Base-by-base conservation (phyloP, 176 grass and related monocot genomes). In the Oryza meridionalis region DNA sequence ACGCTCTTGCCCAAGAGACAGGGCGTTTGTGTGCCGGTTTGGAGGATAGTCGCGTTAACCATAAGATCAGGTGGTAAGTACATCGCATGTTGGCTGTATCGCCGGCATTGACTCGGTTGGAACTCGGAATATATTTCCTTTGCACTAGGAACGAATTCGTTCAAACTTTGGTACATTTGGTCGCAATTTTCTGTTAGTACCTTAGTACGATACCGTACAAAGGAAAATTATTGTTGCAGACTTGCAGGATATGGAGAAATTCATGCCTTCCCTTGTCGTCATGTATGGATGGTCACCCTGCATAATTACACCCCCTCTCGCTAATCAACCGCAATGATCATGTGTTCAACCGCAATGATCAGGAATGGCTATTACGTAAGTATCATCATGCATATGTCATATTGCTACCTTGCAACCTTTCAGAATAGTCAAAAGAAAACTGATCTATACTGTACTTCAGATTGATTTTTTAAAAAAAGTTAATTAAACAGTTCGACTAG, bases 81-180 rank as follows among this genome's bases (percentile, higher is more conserved):
- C 17, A 72, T 15, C 72, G 26, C 88, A 38, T 90, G 88, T 79
- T 78, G 72, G 79, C 68, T 45, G 78, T 74, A 50, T 86, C 46
- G 0, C 53, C 79, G 74, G 84, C 84, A 86, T 90, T 83, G 84
- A 83, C 88, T 24, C 73, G 16, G 74, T 86, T 74, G 88, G 88
- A 74, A 90, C 27, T 82, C 75, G 84, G 75, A 75, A 79, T 59
- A 21, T 59, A 59, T n/a, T 62, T 62, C 62, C 63, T 75, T 83
- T 83, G 78, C 84, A 74, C 22, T 72, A 46, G 84, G 67, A 82
- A 82, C 67, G 25, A 78, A 86, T 32, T 78, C 49, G 11, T 67
- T 86, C 84, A 73, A 82, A 82, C 45, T n/a, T 40, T 19, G 63
- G 47, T 81, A 75, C 76, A 3, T n/a, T 27, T 25, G 32, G 19